Conservation (phyloP, 495 filamentous ascomycete species). For the Xylaria intraflava region DNA sequence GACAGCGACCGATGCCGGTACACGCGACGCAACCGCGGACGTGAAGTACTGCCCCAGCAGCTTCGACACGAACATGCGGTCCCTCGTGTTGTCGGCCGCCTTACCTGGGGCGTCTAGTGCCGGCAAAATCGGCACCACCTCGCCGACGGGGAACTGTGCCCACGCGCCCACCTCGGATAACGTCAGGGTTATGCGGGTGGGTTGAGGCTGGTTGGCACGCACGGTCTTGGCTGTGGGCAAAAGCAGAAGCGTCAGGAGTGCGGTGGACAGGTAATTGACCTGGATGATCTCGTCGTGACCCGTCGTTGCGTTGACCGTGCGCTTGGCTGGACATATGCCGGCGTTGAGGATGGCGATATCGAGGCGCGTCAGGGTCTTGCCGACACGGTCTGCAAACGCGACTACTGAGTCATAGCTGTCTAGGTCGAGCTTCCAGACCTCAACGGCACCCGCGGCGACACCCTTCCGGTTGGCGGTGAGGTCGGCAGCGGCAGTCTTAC, state of each 20-base stretch:
- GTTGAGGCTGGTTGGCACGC: neutral
- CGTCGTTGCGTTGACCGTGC: slow-evolving; percentile 24
- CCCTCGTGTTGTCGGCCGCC: slow-evolving; percentile 19
- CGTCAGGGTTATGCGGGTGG: slow-evolving; percentile 8
- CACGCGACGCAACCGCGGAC: slow-evolving; percentile 29
- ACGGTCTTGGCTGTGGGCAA: slow-evolving; percentile 32
- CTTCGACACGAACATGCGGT: slow-evolving; percentile 32
- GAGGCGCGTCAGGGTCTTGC: slow-evolving; percentile 27
- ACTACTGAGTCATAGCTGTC: slow-evolving; percentile 34
- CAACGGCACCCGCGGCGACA: slow-evolving; percentile 20
- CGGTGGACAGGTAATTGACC: slow-evolving; percentile 37
- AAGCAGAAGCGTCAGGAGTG: slow-evolving; percentile 36
- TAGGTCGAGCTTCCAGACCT: slow-evolving; percentile 53
- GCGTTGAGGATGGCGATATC: slow-evolving; percentile 48
- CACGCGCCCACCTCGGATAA: slow-evolving; percentile 10
- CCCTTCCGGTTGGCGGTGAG: neutral
- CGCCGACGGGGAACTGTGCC: neutral
- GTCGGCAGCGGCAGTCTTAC: slow-evolving; percentile 19
- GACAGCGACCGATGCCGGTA: slow-evolving; percentile 32
- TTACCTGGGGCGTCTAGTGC: slow-evolving; percentile 31
- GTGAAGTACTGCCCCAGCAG: slow-evolving; percentile 34
- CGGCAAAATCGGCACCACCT: slow-evolving; percentile 24
- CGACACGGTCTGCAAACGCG: slow-evolving; percentile 34
- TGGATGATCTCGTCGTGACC: slow-evolving; percentile 41
- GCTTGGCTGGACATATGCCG: slow-evolving; percentile 27